Evolutionary conservation across 2,329 filamentous ascomycete species (phyloP), one percentile per base, ranked within the genome.

Genomic region (Alternaria postmessia): DNA sequence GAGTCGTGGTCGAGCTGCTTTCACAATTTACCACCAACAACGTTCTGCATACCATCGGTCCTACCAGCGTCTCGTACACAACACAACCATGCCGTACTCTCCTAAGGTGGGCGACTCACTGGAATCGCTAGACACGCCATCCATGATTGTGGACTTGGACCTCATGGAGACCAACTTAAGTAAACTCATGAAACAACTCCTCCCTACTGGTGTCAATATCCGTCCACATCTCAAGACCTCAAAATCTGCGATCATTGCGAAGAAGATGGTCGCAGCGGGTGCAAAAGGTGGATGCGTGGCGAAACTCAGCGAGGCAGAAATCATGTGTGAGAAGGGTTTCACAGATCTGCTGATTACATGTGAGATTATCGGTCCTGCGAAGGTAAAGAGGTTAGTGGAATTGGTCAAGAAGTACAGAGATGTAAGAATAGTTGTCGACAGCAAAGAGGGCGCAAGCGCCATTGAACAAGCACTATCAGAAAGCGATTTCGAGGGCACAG

Each of bases 181-280:
- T 11, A 83, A 81, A 34, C 77, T 86, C 11, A 80, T 85, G 70
- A 66, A 69, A 12, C 75, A 72, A 7, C 80, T 86, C 0, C 74
- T 83, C 0, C 82, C 83, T 7, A 82, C 81, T 0, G 82, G 82
- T 0, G 65, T 81, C 22, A 71, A 75, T 54, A 81, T 85, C 61
- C 80, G 84, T 2, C 84, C 84, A 0, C 84, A 86, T 55, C 78
- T 84, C n/a, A 86, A 86, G 65, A 86, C 84, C 5, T 85, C 82
- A 51, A 86, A 86, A 67, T 82, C 81, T 41, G 80, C 79, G 22
- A 70, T 78, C 18, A 74, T 86, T 0, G 84, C 83, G 4, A 63
- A 69, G 12, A 81, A 78, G 47, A 78, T 86, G 51, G 77, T 73
- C 41, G 73, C 73, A 1, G 83, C 82, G 0, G 84, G 83, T 24